Conservation (phyloP, 2,329 filamentous ascomycete species). For the Emericellopsis cladophorae region DNA sequence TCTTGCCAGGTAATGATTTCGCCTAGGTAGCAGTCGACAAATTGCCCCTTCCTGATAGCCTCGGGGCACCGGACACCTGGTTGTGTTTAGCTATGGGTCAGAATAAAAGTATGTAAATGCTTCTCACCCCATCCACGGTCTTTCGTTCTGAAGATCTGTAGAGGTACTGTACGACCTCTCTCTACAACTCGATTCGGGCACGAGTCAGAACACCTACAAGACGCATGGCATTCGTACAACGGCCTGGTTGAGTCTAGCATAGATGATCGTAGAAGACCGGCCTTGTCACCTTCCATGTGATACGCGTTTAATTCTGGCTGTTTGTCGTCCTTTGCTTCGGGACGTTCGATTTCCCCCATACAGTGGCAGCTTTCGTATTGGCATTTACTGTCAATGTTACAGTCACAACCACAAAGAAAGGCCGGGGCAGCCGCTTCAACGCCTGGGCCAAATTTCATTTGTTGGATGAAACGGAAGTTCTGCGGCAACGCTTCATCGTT, state of each 20-base stretch:
- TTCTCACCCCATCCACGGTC: slow-evolving; percentile 62
- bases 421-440: slow-evolving; percentile 34
- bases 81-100: neutral
- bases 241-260: slow-evolving; percentile 42
- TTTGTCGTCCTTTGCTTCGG: slow-evolving; percentile 34
- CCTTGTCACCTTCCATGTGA: slow-evolving; percentile 37
- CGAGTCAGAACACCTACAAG: slow-evolving; percentile 48
- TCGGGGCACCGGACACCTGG: slow-evolving; percentile 51
- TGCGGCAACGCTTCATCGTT: slow-evolving; percentile 44
- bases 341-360: slow-evolving; percentile 47
- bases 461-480: slow-evolving; percentile 56
- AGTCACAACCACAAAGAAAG: slow-evolving; percentile 59
- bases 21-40: slow-evolving; percentile 69
- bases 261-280: slow-evolving; percentile 37
- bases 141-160: slow-evolving; percentile 65
- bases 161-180: slow-evolving; percentile 53
- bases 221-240: slow-evolving; percentile 71
- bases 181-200: slow-evolving; percentile 72
- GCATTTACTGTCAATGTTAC: slow-evolving; percentile 47
- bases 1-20: slow-evolving; percentile 53
- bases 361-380: slow-evolving; percentile 58
- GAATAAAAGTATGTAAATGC: neutral
- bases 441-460: slow-evolving; percentile 44
- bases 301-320: slow-evolving; percentile 49
- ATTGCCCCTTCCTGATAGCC: slow-evolving; percentile 58